These are phyloP conservation scores for Fusarium siculi DNA, from an alignment of 2,329 filamentous ascomycete species.

Conservation along the genomic window DNA sequence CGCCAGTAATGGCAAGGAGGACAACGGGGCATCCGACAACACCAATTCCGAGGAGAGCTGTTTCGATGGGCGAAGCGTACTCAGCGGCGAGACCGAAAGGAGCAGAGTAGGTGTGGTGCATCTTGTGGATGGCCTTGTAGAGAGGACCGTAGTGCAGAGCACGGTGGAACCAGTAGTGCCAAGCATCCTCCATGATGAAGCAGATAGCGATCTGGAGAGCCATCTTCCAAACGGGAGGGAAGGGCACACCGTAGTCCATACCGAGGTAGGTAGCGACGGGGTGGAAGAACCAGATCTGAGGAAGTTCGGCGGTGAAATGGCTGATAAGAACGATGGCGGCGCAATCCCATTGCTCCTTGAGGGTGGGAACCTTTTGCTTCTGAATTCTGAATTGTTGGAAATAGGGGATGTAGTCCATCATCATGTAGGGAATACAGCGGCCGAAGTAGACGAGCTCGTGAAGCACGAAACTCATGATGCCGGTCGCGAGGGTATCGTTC, in stretches of 20 bases:
- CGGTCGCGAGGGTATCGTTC: conserved; percentile 95
- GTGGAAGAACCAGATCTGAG: conserved; percentile 99
- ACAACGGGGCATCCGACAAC: conserved; percentile 84
- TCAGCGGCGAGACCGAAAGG: conserved; percentile 97
- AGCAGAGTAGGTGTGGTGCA: conserved; percentile 98
- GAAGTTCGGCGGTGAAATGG: conserved; percentile 97
- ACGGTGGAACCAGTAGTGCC: conserved; percentile 98
- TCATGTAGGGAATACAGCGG: conserved; percentile 87
- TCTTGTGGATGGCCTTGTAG: conserved; percentile 98
- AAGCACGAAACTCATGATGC: conserved; percentile 96
- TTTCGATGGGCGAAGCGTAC: conserved; percentile 97
- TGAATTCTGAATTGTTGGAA: conserved; percentile 98
- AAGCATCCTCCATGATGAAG: conserved; percentile 95
- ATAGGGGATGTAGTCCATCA: conserved; percentile 87
- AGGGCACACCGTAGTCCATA: conserved; percentile 87
- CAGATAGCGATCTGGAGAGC: conserved; percentile 91
- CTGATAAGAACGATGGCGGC: conserved; percentile 91
- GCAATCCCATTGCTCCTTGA: conserved; percentile 93
- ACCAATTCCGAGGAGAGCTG: conserved; percentile 92
- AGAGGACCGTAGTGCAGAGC: conserved; percentile 92
- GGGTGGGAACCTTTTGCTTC: conserved; percentile 87
- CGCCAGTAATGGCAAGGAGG: conserved; percentile 83
- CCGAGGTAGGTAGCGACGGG: conserved; percentile 94
- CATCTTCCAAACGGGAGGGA: conserved; percentile 87
- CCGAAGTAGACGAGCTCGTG: conserved; percentile 97